Percentiles rank a stretch among this genome's conserved stretches.
Evolutionary conservation across 2,329 filamentous ascomycete species (phyloP).

Genomic region (Neodidymelliopsis sp.): DNA sequence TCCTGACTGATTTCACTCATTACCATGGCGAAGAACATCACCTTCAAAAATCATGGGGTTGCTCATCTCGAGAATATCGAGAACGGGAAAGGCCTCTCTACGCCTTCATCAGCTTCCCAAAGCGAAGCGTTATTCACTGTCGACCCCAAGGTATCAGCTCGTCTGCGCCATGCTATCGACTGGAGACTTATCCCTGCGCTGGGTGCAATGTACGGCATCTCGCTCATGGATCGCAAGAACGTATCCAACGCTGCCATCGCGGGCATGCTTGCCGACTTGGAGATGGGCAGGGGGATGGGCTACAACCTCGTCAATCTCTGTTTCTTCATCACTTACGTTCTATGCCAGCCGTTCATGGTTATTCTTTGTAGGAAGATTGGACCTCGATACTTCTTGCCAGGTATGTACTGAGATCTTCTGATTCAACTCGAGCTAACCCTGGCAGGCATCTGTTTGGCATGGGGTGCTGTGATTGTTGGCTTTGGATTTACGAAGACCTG

Average conservation of each 20-base stretch:
- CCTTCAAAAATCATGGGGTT: slow-evolving; percentile 21
- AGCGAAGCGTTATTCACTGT: slow-evolving; percentile 17
- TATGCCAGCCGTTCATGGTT: slow-evolving; percentile 34
- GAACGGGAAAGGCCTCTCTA: slow-evolving; percentile 28
- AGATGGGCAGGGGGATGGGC: slow-evolving; percentile 24
- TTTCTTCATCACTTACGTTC: slow-evolving; percentile 39
- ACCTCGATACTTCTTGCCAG: slow-evolving; percentile 31
- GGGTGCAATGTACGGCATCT: slow-evolving; percentile 36
- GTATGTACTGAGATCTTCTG: not conserved
- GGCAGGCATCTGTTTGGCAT: slow-evolving; percentile 26
- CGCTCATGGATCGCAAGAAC: slow-evolving; percentile 38
- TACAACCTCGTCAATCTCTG: slow-evolving; percentile 37
- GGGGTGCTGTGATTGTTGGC: slow-evolving; percentile 34
- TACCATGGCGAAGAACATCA: slow-evolving; percentile 23
- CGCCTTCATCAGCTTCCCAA: slow-evolving; percentile 14
- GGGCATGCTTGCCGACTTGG: slow-evolving; percentile 33
- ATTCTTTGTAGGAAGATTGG: slow-evolving; percentile 30
- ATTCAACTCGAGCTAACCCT: not conserved
- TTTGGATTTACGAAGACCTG: slow-evolving; percentile 36
- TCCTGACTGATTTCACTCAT: too few species aligned
- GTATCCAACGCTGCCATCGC: slow-evolving; percentile 37
- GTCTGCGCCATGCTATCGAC: slow-evolving; percentile 33
- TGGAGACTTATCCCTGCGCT: slow-evolving; percentile 35
- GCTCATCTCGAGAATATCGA: slow-evolving; percentile 31
- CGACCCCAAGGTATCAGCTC: slow-evolving; percentile 28